Evolutionary conservation across 2,329 filamentous ascomycete genomes (phyloP).

Genomic region (Penicillium sp.): DNA sequence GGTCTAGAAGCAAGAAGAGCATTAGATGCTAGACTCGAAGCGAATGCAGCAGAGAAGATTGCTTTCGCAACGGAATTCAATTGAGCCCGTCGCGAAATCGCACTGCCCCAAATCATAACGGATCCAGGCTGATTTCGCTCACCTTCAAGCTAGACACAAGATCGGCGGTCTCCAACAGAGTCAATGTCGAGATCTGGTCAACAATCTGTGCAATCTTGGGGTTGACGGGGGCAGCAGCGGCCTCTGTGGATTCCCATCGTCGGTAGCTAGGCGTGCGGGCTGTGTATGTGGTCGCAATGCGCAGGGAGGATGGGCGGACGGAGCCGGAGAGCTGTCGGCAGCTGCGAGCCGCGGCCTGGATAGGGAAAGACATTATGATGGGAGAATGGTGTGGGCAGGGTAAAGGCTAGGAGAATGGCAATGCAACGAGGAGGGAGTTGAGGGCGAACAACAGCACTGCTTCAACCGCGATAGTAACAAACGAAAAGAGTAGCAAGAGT

Average conservation of each 20-base stretch:
- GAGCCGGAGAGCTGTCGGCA: conserved; percentile 37
- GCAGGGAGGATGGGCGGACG: conserved; percentile 38
- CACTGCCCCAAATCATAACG: not conserved
- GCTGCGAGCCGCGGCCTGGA: conserved; percentile 38
- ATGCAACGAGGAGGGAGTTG: conserved; percentile 8
- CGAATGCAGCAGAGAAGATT: not conserved
- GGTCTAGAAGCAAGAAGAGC: conserved; percentile 49
- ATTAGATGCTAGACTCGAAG: not conserved
- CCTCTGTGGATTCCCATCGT: conserved; percentile 85
- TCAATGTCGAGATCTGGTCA: conserved; percentile 98
- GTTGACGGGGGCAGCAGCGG: conserved; percentile 53
- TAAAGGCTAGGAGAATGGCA: conserved; percentile 3
- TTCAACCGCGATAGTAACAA: conserved; percentile 16
- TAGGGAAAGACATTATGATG: conserved; percentile 36
- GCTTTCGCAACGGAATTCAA: not conserved
- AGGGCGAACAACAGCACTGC: conserved; percentile 14
- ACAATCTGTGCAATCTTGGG: conserved; percentile 94
- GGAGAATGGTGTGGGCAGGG: conserved; percentile 1
- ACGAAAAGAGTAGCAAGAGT: conserved; percentile 27
- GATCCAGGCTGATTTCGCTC: conserved; percentile 17
- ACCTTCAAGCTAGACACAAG: conserved; percentile 95
- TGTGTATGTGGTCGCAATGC: conserved; percentile 35
- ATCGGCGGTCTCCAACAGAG: conserved; percentile 92
- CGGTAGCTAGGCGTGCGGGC: conserved; percentile 48
- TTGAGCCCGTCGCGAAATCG: conserved; percentile 2